Conservation (phyloP, 2,329 filamentous ascomycete genomes). For the Verticillium isaacii region DNA sequence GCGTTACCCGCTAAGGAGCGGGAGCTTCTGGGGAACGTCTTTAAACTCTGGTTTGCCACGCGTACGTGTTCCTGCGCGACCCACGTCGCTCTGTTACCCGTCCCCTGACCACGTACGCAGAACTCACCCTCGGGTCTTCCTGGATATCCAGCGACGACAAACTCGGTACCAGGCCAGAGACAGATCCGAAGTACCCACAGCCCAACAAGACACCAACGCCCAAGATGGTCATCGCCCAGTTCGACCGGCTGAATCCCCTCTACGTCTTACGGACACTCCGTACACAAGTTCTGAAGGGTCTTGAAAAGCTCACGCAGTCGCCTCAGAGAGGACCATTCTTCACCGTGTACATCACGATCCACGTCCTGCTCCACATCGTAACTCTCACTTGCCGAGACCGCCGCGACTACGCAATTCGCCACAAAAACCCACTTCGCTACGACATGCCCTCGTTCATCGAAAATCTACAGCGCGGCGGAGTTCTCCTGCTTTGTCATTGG, state of each 20-base stretch:
- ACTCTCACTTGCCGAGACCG: constrained; percentile 31
- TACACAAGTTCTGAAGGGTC: constrained; percentile 24
- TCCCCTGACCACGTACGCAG: neutral
- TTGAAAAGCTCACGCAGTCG: constrained; percentile 27
- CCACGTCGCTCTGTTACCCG: neutral
- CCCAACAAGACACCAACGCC: constrained; percentile 31
- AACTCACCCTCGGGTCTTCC: constrained; percentile 37
- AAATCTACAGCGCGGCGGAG: constrained; percentile 39
- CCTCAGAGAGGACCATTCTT: constrained; percentile 20
- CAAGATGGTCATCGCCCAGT: constrained; percentile 40
- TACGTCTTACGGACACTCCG: constrained; percentile 27
- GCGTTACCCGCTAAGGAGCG: constrained; percentile 16
- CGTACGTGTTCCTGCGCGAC: constrained; percentile 27
- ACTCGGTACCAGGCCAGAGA: constrained; percentile 34
- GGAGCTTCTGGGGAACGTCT: constrained; percentile 31
- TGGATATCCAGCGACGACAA: constrained; percentile 34
- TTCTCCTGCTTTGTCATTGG: constrained; percentile 42
- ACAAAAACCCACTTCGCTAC: constrained; percentile 23
- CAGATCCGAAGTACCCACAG: constrained; percentile 30
- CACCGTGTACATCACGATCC: constrained; percentile 30
- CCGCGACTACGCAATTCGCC: constrained; percentile 18
- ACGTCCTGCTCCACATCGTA: constrained; percentile 35
- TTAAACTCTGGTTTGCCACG: constrained; percentile 41
- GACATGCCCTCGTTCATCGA: constrained; percentile 35
- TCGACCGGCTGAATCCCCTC: constrained; percentile 35